Evolutionary conservation across 192 early-diverging fungal species (phyloP), one percentile per base, ranked within the genome.

Genomic region (Linnemannia elongata): DNA sequence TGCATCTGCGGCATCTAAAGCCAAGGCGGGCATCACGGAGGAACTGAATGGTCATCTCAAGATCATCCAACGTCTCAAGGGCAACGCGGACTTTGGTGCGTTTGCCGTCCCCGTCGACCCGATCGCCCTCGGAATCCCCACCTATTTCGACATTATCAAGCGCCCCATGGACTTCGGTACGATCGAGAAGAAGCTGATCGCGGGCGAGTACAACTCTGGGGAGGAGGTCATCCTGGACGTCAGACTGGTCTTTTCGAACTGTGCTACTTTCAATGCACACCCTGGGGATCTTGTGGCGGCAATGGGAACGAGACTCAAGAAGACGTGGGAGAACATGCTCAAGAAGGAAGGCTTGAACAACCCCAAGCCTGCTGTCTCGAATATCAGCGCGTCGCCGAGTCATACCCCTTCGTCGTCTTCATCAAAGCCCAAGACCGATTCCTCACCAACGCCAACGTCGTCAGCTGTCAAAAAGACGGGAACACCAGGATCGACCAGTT

Each of bases 121-220:
- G 20, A 90, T 96, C 30, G 83, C 81, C 17, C 86, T 93, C 4
- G 88, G 90, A 9, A 95, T 96, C 66, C 94, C 96, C 9, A 92
- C 91, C 9, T 97, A 97, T 81, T 91, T 91, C 41, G 82, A 90
- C 30, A 81, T 97, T 33, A 92, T 97, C 76, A 95, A 95, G 76
- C 30, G 91, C 6, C 96, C 96, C 12, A 97, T 97, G 95, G 96
- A 93, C 60, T 90, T 94, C 63, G 80, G 88, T 2, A 94, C 93
- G 4, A 82, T 94, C 44, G 63, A 87, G 52, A 82, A 77, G 20
- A 93, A 91, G 69, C 76, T 94, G 30, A 79, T 89, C 4, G 72
- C 74, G 15, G 77, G 88, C 1, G 74, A 77, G 35, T 93, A 93
- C 44, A 44, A 42, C 0, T 73, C 86, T 1, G 78, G 90, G 7